phyloP scores from a whole-genome alignment of 2,329 filamentous ascomycete species.

The Phoma sp. region DNA sequence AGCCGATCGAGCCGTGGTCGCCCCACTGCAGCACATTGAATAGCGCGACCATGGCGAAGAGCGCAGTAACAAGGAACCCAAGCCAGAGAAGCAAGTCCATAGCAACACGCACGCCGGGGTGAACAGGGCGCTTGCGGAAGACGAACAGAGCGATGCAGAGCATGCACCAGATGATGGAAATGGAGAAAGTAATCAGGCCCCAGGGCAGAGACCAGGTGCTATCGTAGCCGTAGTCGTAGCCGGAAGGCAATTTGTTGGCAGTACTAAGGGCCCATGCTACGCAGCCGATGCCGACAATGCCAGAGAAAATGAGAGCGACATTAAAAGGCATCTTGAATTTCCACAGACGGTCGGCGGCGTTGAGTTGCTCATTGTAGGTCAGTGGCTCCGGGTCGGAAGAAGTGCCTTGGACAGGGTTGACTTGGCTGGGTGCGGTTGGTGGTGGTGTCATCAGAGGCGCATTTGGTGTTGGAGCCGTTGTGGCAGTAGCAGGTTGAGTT shows the following conservation, averaged over 20 bases:
- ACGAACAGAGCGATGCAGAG: slow-evolving; percentile 38
- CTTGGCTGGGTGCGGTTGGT: neutral
- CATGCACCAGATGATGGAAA: slow-evolving; percentile 41
- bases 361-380: slow-evolving; percentile 35
- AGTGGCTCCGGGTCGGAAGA: slow-evolving; percentile 3
- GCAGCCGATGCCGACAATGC: slow-evolving; percentile 44
- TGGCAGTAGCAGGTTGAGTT: neutral
- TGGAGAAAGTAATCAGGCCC: slow-evolving; percentile 38
- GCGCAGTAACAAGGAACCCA: slow-evolving; percentile 35
- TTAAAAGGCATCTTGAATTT: slow-evolving; percentile 41
- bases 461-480: neutral
- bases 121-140: slow-evolving; percentile 36
- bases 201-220: slow-evolving; percentile 27
- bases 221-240: slow-evolving; percentile 24
- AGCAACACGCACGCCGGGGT: slow-evolving; percentile 46
- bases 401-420: slow-evolving; percentile 2
- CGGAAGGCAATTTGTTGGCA: neutral
- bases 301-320: slow-evolving; percentile 28
- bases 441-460: slow-evolving; percentile 1
- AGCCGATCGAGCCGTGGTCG: slow-evolving; percentile 24
- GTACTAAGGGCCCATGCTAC: slow-evolving; percentile 32
- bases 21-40: slow-evolving; percentile 28
- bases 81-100: slow-evolving; percentile 49
- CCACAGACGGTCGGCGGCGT: slow-evolving; percentile 40
- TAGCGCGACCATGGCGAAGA: slow-evolving; percentile 33